Base-by-base conservation (phyloP, 192 early-diverging fungal genomes). In the Podila epicladia region DNA sequence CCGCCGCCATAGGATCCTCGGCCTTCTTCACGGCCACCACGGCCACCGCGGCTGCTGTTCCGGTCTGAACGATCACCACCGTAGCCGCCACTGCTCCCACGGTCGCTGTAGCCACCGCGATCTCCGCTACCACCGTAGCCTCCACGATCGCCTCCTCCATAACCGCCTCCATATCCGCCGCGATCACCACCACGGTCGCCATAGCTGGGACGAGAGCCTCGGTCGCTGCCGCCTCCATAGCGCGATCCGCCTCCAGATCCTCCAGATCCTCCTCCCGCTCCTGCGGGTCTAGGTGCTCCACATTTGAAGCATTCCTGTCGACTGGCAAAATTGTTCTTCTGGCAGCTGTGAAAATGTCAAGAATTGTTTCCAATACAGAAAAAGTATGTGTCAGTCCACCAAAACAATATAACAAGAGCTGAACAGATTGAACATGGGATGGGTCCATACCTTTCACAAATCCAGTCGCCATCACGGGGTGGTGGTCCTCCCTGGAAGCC, bases 271-370 rank as follows among this genome's bases (percentile, higher is more conserved):
- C 67, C 63, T 9, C 72, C 65, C 15, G 71, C 67, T 26, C 85
- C 89, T 58, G 83, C 80, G 35, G 89, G 86, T 55, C 88, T 85
- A 28, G 89, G 87, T 19, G 86, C 83, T 26, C 90, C 85, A 62
- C 92, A 93, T 67, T 85, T 83, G 70, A 90, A 91, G 70, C 92
- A 93, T 50, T 87, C 87, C 64, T 83, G 75, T 67, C 91, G 55
- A 63, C 89, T 82, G 15, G 91, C 89, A 80, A 93, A 93, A 66
- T 93, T 93, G 67, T 88, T 91, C 67, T 89, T 88, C 9, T 87
- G 78, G 61, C 92, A 93, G 26, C 92, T 93, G 71, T 26, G 28
- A 68, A 33, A 51, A 31, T 0, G 3, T 17, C 22, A 20, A 38
- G 33, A 12, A 50, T 55, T 51, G 11, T 24, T 35, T 19, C 4